Conservation (phyloP, 352 stramenopile genomes). For the Phytophthora boehmeriae region DNA sequence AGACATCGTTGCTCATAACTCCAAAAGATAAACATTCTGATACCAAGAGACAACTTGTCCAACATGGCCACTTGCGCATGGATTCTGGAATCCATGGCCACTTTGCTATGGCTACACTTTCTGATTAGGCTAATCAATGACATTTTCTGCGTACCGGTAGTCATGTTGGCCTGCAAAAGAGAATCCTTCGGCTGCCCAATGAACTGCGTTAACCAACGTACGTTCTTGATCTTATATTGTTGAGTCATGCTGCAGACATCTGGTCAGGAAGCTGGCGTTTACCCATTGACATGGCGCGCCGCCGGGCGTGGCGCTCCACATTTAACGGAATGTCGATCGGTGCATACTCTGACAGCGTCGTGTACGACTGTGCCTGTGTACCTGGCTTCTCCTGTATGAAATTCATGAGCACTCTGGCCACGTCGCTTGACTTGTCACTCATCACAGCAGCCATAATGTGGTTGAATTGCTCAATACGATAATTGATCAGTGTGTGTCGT, state of each 20-base stretch:
- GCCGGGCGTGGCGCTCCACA: conserved; percentile 64
- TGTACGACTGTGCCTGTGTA: conserved; percentile 61
- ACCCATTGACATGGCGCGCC: conserved; percentile 65
- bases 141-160: no score
- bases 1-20: conserved; percentile 21
- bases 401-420: conserved; percentile 69
- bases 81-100: no score
- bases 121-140: neutral
- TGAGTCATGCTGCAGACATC: conserved; percentile 2
- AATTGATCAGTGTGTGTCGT: conserved; percentile 61
- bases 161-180: no score
- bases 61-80: neutral
- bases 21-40: neutral
- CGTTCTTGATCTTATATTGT: neutral
- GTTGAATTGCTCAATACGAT: conserved; percentile 77
- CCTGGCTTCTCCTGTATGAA: conserved; percentile 84
- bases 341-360: conserved; percentile 75
- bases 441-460: conserved; percentile 70
- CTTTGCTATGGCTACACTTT: neutral
- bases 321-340: conserved; percentile 71
- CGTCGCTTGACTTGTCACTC: conserved; percentile 60
- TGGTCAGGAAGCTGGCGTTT: conserved; percentile 49
- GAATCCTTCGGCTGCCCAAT: no score
- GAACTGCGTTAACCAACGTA: no score
- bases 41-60: neutral